phyloP scores from a whole-genome alignment of 192 early-diverging fungal species.

The Entophlyctis luteolus region DNA sequence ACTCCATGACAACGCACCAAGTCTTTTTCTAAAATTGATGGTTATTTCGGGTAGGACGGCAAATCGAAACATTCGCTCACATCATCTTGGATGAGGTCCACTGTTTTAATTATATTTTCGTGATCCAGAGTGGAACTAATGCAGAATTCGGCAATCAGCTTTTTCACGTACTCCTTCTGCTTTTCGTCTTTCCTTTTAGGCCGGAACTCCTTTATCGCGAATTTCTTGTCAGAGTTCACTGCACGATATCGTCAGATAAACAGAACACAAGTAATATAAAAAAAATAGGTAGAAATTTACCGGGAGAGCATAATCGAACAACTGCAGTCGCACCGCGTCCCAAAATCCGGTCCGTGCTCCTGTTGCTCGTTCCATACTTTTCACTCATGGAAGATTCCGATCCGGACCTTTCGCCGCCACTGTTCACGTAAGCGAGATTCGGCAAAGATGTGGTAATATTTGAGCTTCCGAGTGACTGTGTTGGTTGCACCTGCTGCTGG shows the following conservation, averaged over 20 bases:
- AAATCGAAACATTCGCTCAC: constrained; percentile 46
- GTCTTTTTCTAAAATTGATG: constrained; percentile 25
- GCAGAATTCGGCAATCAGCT: constrained; percentile 90
- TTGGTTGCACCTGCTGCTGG: no score
- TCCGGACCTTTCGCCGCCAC: no score
- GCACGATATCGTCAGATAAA: not conserved
- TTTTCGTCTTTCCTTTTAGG: not conserved
- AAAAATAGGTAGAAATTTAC: not conserved
- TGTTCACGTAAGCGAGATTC: no score
- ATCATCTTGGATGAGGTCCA: constrained; percentile 91
- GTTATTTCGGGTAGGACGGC: constrained; percentile 25
- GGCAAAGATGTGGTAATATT: no score
- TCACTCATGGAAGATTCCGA: constrained; percentile 53
- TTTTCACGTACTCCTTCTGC: constrained; percentile 92
- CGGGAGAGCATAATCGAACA: constrained; percentile 73
- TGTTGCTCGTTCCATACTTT: constrained; percentile 81
- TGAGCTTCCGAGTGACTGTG: no score
- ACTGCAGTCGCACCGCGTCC: constrained; percentile 90
- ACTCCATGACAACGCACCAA: constrained; percentile 82
- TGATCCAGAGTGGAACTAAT: constrained; percentile 87
- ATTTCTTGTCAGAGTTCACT: constrained; percentile 59
- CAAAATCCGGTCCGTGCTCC: constrained; percentile 59
- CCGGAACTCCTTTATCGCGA: constrained; percentile 62
- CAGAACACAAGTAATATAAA: not conserved
- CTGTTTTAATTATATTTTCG: constrained; percentile 82